A percentile compares a stretch with the other conserved stretches of the same genome.
Evolutionary conservation across 306 rosid species (phyloP).

Genomic region (Castanea crenata): DNA sequence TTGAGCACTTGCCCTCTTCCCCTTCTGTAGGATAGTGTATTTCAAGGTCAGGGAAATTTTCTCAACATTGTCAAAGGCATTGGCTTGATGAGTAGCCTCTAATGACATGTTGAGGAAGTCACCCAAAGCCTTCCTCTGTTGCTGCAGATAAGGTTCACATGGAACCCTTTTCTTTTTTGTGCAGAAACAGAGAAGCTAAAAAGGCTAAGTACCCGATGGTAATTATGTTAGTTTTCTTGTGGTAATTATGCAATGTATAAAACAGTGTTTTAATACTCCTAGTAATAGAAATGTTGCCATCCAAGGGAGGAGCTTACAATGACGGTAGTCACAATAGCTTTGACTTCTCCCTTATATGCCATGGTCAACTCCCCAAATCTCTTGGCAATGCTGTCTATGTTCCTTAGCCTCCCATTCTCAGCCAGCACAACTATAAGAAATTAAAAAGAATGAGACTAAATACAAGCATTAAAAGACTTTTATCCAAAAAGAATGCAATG

Average conservation of each 20-base stretch:
- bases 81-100: too few relatives aligned
- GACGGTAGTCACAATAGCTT: slow-evolving; percentile 78
- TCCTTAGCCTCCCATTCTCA: slow-evolving; percentile 75
- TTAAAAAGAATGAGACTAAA: not conserved
- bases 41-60: too few relatives aligned
- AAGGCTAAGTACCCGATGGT: not conserved
- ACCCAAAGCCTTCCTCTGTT: too few relatives aligned
- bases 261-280: not conserved
- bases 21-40: too few relatives aligned
- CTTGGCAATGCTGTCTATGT: slow-evolving; percentile 65
- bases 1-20: too few relatives aligned
- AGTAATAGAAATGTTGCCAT: not conserved
- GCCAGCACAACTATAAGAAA: slow-evolving; percentile 57
- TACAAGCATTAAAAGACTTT: not conserved
- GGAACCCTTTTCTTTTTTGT: not conserved
- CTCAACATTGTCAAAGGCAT: too few relatives aligned
- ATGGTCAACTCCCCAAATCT: slow-evolving; percentile 72
- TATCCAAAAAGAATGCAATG: not conserved
- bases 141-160: not conserved
- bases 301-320: slow-evolving; percentile 57
- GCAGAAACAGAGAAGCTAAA: not conserved
- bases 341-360: slow-evolving; percentile 92
- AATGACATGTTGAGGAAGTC: too few relatives aligned
- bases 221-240: not conserved
- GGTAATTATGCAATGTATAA: slow-evolving; percentile 1